Conservation (phyloP, 2,329 filamentous ascomycete genomes). For the Ceratocystis huliohia region DNA sequence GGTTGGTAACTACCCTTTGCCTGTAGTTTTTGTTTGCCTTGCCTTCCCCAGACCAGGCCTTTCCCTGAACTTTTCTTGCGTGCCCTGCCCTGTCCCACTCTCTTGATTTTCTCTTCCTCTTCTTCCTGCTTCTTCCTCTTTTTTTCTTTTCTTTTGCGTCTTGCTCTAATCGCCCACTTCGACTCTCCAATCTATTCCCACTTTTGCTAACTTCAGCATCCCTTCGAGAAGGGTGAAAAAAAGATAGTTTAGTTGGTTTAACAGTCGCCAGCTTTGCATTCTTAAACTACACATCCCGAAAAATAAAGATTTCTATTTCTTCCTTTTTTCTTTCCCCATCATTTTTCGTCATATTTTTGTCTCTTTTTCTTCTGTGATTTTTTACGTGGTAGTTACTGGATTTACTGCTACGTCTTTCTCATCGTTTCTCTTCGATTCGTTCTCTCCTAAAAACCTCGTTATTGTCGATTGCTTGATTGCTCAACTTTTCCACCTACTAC, state of each 20-base stretch:
- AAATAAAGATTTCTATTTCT: conserved; percentile 22
- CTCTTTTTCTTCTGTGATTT: conserved; percentile 23
- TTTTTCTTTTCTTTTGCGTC: conserved; percentile 6
- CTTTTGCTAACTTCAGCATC: neutral
- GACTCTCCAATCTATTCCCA: neutral
- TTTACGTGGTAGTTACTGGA: conserved; percentile 16
- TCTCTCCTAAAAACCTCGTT: conserved; percentile 12
- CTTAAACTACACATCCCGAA: neutral
- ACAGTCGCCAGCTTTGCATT: conserved; percentile 7
- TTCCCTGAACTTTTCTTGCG: neutral
- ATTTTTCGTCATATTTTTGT: conserved; percentile 22
- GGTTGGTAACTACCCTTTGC: neutral
- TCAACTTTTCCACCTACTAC: neutral
- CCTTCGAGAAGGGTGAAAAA: neutral
- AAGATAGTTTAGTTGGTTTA: neutral
- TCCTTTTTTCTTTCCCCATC: conserved; percentile 25
- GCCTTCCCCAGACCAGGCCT: neutral
- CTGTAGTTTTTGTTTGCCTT: neutral
- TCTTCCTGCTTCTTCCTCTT: neutral
- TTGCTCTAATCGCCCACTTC: neutral
- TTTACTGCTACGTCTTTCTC: conserved; percentile 15
- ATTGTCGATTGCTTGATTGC: conserved; percentile 20
- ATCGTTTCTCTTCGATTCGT: conserved; percentile 17
- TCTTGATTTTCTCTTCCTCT: neutral
- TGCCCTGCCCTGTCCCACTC: conserved; percentile 5